phyloP scores from a whole-genome alignment of 768 basidiomycete species.

The Leccinum subtestaceum region DNA sequence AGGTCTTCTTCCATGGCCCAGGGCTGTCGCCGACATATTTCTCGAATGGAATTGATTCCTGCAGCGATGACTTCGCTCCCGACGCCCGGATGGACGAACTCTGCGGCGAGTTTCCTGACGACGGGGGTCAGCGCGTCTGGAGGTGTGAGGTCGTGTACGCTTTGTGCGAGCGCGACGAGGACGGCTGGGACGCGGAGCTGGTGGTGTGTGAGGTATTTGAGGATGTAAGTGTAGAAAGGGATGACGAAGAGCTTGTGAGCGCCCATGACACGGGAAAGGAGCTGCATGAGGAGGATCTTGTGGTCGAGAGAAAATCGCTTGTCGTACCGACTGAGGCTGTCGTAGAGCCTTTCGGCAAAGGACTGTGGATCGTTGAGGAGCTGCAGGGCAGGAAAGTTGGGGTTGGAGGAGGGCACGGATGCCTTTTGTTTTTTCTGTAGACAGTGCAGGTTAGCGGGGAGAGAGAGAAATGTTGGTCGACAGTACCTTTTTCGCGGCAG shows the following conservation, averaged over 20 bases:
- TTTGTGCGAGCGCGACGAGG: constrained; percentile 91
- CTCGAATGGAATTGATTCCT: constrained; percentile 92
- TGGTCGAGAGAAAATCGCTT: constrained; percentile 96
- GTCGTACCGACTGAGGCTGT: constrained; percentile 79
- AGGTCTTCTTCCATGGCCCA: constrained; percentile 97
- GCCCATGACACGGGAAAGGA: constrained; percentile 91
- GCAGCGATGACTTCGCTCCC: constrained; percentile 94
- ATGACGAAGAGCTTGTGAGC: constrained; percentile 91
- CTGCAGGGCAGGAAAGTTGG: constrained; percentile 91
- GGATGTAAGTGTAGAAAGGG: constrained; percentile 92
- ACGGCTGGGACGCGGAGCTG: constrained; percentile 92
- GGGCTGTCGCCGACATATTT: constrained; percentile 91
- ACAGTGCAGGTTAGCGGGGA: constrained; percentile 30
- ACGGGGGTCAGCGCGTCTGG: constrained; percentile 90
- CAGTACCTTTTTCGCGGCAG: constrained; percentile 69
- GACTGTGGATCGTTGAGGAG: constrained; percentile 94
- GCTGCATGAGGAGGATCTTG: constrained; percentile 96
- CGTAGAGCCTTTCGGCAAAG: constrained; percentile 91
- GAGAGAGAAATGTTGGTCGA: neutral
- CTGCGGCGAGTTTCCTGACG: constrained; percentile 85
- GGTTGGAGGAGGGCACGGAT: constrained; percentile 25
- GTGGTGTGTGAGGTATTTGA: constrained; percentile 89
- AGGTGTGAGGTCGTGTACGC: constrained; percentile 91
- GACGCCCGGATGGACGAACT: constrained; percentile 97
- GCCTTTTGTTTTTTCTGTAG: constrained; percentile 35